A percentile compares a stretch with the other conserved stretches of the same genome.
Evolutionary conservation across 2,329 filamentous ascomycete genomes (phyloP).

Genomic region (Penicillium sclerotiorum): DNA sequence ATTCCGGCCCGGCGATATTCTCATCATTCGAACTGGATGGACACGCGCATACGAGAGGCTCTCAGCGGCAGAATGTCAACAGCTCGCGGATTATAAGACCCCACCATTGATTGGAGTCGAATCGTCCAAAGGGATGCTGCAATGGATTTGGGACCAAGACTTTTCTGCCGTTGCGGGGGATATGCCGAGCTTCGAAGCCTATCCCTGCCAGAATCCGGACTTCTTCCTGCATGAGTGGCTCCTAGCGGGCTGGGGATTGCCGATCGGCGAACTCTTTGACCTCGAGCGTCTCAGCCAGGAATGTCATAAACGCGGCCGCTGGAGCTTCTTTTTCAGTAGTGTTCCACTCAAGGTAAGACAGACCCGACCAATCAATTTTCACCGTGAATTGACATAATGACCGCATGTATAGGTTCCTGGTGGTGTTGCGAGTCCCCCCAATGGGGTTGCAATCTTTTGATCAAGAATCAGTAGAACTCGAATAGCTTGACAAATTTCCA

Average conservation of each 20-base stretch:
- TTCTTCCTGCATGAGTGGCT: constrained; percentile 34
- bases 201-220: constrained; percentile 37
- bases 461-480: too few species aligned
- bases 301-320: constrained; percentile 41
- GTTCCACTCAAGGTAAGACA: constrained; percentile 31
- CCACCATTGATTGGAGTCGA: constrained; percentile 50
- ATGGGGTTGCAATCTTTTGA: constrained; percentile 50
- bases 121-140: constrained; percentile 51
- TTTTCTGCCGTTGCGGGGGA: constrained; percentile 63
- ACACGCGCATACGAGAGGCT: constrained; percentile 48
- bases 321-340: constrained; percentile 54
- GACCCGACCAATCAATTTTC: neutral
- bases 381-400: neutral
- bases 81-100: constrained; percentile 30
- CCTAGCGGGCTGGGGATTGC: constrained; percentile 54
- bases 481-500: too few species aligned
- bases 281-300: constrained; percentile 44
- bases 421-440: constrained; percentile 50
- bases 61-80: constrained; percentile 27
- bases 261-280: constrained; percentile 50
- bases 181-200: constrained; percentile 56
- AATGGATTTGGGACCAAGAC: constrained; percentile 61
- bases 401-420: constrained; percentile 41
- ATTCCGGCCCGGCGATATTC: constrained; percentile 57
- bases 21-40: constrained; percentile 60